Conservation (phyloP, 441 rosid genomes). For the Eugenia klotzschiana region DNA sequence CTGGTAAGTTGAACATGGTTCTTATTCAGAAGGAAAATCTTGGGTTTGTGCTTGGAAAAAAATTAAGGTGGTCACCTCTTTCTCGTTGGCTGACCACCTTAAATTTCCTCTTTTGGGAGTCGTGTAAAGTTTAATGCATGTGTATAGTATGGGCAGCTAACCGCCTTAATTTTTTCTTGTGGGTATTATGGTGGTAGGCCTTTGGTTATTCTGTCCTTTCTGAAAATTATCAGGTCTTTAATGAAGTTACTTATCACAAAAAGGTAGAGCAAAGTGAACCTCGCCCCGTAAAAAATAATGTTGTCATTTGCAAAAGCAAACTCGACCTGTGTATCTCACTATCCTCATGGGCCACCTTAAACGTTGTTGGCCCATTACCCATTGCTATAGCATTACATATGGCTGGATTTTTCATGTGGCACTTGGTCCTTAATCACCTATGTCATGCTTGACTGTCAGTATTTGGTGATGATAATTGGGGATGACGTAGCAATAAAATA, state of each 20-base stretch:
- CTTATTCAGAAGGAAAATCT: not conserved
- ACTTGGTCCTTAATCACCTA: not conserved
- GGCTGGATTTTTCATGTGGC: not conserved
- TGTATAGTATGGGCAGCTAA: not conserved
- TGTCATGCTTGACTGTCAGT: not conserved
- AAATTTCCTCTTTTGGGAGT: not conserved
- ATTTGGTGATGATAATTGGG: not conserved
- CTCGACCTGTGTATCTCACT: not conserved
- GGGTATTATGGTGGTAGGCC: not conserved
- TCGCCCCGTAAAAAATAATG: not conserved
- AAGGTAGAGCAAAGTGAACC: not conserved
- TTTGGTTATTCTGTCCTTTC: not conserved
- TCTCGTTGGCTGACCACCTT: not conserved
- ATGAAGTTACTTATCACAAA: not conserved
- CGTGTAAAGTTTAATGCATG: not conserved
- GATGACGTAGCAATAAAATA: not conserved
- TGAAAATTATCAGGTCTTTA: not conserved
- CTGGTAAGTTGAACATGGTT: conserved; percentile 45
- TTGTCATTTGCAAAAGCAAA: not conserved
- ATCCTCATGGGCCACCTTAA: not conserved
- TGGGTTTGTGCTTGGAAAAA: not conserved
- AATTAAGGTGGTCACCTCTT: not conserved
- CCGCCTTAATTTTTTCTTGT: not conserved
- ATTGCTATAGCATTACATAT: not conserved
- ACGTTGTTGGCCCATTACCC: not conserved